A percentile compares a stretch with the other conserved stretches of the same genome.
Evolutionary conservation across 2,329 filamentous ascomycete genomes (phyloP).

Genomic region (Elsinoe fawcettii): DNA sequence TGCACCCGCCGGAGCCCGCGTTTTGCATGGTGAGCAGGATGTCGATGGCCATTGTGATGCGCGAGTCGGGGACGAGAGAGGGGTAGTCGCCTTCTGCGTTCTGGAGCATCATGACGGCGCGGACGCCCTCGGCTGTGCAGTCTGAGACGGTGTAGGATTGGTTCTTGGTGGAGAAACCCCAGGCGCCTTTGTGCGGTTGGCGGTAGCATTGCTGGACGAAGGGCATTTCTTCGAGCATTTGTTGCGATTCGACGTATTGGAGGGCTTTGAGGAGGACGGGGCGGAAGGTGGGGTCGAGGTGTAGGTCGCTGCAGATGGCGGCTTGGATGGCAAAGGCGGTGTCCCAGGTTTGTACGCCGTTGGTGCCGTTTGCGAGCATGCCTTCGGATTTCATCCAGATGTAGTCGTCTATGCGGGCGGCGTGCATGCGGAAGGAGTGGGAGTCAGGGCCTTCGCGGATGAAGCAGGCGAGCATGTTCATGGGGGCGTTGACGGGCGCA

Average conservation of each 20-base stretch:
- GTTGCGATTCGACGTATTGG: conserved; percentile 79
- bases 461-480: conserved; percentile 85
- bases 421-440: conserved; percentile 63
- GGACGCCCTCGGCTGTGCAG: conserved; percentile 85
- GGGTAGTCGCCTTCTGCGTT: conserved; percentile 64
- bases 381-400: conserved; percentile 89
- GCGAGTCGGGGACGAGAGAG: conserved; percentile 61
- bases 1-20: conserved; percentile 64
- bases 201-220: conserved; percentile 78
- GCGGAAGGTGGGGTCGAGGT: conserved; percentile 66
- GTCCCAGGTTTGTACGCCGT: conserved; percentile 97
- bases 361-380: conserved; percentile 92
- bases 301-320: conserved; percentile 68
- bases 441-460: conserved; percentile 73
- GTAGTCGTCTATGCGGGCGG: conserved; percentile 75
- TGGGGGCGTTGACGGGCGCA: conserved; percentile 79
- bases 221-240: conserved; percentile 74
- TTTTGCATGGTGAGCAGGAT: conserved; percentile 91
- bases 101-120: conserved; percentile 78
- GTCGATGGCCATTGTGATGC: conserved; percentile 82
- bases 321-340: conserved; percentile 85
- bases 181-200: conserved; percentile 83
- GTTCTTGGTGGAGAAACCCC: conserved; percentile 87
- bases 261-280: conserved; percentile 78
- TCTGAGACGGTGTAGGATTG: conserved; percentile 96